phyloP scores from a whole-genome alignment of 2,329 filamentous ascomycete genomes.

The Parastagonospora nodorum region DNA sequence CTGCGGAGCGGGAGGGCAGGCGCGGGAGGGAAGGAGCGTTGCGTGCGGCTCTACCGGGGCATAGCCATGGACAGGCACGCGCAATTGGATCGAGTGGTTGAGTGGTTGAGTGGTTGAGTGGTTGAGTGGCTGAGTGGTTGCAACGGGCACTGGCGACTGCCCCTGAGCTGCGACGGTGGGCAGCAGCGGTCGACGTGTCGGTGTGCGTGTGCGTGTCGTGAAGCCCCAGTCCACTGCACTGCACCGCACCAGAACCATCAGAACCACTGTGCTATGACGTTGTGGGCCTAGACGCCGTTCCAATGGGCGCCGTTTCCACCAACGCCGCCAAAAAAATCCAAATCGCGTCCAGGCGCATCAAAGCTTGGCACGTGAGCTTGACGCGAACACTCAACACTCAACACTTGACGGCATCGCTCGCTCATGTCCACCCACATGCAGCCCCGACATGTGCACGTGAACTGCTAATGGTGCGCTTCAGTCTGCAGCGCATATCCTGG shows the following conservation, averaged over 20 bases:
- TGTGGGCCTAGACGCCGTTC: slow-evolving; percentile 27
- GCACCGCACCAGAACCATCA: slow-evolving; percentile 16
- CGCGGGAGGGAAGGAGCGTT: slow-evolving; percentile 14
- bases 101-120: background rate
- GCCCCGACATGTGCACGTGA: slow-evolving; percentile 19
- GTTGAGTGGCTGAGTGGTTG: background rate
- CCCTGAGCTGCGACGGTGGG: slow-evolving; percentile 11
- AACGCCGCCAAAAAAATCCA: slow-evolving; percentile 12
- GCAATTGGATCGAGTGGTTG: background rate
- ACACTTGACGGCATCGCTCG: background rate
- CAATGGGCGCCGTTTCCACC: slow-evolving; percentile 5
- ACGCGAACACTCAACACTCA: background rate
- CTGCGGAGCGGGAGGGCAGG: slow-evolving; percentile 21
- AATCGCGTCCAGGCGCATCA: slow-evolving; percentile 8
- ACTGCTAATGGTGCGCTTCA: slow-evolving; percentile 37
- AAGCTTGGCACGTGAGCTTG: slow-evolving; percentile 13
- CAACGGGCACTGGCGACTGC: slow-evolving; percentile 17
- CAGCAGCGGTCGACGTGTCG: slow-evolving; percentile 12
- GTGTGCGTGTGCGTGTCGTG: slow-evolving; percentile 5
- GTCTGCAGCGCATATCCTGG: slow-evolving; percentile 31
- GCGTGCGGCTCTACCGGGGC: background rate
- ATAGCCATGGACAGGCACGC: slow-evolving; percentile 31
- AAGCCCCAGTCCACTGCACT: slow-evolving; percentile 8
- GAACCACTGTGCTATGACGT: slow-evolving; percentile 22
- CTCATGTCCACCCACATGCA: background rate